Evolutionary conservation across 495 filamentous ascomycete genomes (phyloP), one percentile per base, ranked within the genome.

Genomic region (Chaetomium fimeti): DNA sequence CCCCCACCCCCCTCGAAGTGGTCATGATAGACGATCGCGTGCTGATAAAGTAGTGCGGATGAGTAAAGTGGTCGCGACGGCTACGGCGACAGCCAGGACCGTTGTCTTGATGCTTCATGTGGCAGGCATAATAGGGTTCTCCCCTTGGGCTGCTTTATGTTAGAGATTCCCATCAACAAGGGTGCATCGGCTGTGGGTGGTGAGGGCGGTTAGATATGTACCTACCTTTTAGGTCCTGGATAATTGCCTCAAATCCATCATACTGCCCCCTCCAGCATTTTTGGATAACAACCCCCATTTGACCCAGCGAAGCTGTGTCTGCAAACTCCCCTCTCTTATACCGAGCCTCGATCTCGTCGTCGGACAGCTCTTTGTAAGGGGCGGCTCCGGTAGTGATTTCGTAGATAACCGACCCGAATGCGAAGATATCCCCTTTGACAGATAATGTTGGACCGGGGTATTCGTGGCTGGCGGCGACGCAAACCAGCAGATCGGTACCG

Each of bases 331-430:
- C 40, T 18, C 24, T 28, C 42, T 59, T 28, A 40, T 59, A 47
- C 5, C 56, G 40, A 29, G 2, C 18, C 4, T 47, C 16, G 16
- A 59, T 59, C 56, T 45, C 56, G 56, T 6, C n/a, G n/a, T 59
- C 56, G 11, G 56, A 47, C 0, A 59, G 11, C 0, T 8, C 40
- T 22, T 28, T 18, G 56, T 59, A 59, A 24, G 24, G 56, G 27
- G 40, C 5, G 16, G 24, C 13, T 29, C 56, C 56, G 7, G 56
- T 59, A 12, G 45, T 28, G 5, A 59, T 45, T 7, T 59, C 56
- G 56, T 59, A 59, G 25, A 59, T 4, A 40, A 57, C 55, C n/a
- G 55, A 27, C 5, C 36, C 55, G 20, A 57, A 57, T 5, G 55
- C 55, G 8, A 57, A 57, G 1, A 57, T 57, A 16, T 59, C 56